Base-by-base conservation (phyloP, 345 rosid genomes). In the Lepidium aucheri region DNA sequence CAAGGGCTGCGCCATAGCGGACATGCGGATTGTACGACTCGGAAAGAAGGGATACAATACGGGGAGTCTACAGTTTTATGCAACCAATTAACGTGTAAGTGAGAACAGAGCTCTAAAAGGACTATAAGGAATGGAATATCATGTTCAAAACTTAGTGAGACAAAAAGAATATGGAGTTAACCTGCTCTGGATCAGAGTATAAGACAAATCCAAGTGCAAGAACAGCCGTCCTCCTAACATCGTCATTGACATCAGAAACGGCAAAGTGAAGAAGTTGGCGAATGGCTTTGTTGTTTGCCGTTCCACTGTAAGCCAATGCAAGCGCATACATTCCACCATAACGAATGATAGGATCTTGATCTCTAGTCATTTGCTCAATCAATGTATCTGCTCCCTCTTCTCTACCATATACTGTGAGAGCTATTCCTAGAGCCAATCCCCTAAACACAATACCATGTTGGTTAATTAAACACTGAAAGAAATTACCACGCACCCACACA, bases 1-100 rank as follows among this genome's bases (percentile, higher is more conserved):
- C 98, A 69, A 92, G 98, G 62, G 96, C 98, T n/a, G 98, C 98
- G 24, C 98, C 98, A 67, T 92, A 92, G 6, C 96, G 93, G 49
- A 89, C 96, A 77, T 92, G 95, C 0, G 98, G 98, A 70, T 89
- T 92, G 73, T 92, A 92, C 14, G 98, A 91, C 77, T 92, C 96
- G 0, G 98, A 92, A 20, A 89, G 85, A 71, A 92, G 82, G 32
- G 96, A 92, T 53, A 92, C 98, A 59, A 89, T 92, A 51, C 96
- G 79, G 49, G 96, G 98, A 67, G 98, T 92, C 98, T 92, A 86
- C 84, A 76, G 51, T 17, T 33, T 40, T 12, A 67, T 63, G 56
- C 75, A 68, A 60, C 53, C 12, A 35, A 16, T 51, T 50, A 69
- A 20, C 14, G 5, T 15, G 42, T 30, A 50, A 32, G 61, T 15